phyloP scores from a whole-genome alignment of 75 land plant genomes.

The Isoetes taiwanensis region DNA sequence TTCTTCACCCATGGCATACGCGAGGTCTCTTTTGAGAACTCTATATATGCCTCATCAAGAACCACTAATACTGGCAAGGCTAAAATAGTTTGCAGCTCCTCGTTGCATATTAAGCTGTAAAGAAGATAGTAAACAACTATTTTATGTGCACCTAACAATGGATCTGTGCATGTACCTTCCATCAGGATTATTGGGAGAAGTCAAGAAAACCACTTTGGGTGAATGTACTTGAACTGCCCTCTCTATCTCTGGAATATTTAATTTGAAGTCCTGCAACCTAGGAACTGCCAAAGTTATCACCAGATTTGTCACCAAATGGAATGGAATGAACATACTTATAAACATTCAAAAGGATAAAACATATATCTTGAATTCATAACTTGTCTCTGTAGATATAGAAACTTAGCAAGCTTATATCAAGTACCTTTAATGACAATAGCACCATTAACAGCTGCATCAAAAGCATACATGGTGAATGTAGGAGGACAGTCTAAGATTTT shows the following conservation, averaged over 20 bases:
- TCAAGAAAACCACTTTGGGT: conserved; percentile 86
- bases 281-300: conserved; percentile 44
- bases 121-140: too few relatives aligned
- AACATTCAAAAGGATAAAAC: too few relatives aligned
- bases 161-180: conserved; percentile 93
- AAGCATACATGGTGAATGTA: conserved; percentile 99
- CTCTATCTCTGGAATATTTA: conserved; percentile 64
- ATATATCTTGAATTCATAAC: too few relatives aligned
- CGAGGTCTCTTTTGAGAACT: conserved; percentile 74
- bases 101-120: conserved; percentile 67
- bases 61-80: conserved; percentile 75
- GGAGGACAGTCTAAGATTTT: conserved; percentile 97
- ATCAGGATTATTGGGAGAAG: conserved; percentile 99
- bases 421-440: conserved; percentile 84
- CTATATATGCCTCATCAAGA: conserved; percentile 95
- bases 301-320: too few relatives aligned
- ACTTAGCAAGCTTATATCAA: too few relatives aligned
- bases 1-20: conserved; percentile 86
- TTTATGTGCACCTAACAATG: too few relatives aligned
- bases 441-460: conserved; percentile 96
- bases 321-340: too few relatives aligned
- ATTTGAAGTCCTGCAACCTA: conserved; percentile 46
- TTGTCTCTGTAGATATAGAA: too few relatives aligned
- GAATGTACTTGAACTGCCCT: conserved; percentile 54
- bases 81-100: conserved; percentile 58